phyloP scores from a whole-genome alignment of 108 stramenopile species.

The Stephanodiscus triporus region DNA sequence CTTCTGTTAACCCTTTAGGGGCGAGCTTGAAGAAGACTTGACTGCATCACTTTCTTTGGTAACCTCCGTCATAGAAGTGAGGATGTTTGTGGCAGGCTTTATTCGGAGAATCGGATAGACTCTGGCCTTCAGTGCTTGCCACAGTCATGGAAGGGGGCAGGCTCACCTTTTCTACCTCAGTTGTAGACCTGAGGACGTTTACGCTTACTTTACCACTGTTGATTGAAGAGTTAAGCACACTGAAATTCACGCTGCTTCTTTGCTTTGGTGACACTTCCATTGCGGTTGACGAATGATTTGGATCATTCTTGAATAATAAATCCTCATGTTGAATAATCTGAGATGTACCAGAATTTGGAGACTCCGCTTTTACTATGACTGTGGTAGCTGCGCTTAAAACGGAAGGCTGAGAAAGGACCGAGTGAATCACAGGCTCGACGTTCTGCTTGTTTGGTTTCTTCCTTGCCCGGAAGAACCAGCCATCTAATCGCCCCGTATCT shows the following conservation, averaged over 20 bases:
- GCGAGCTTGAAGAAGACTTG: not conserved
- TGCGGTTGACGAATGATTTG: not conserved
- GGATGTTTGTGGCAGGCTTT: not conserved
- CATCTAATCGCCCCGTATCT: conserved; percentile 29
- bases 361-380: not conserved
- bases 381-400: not conserved
- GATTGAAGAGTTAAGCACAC: not conserved
- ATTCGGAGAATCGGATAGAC: not conserved
- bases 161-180: conserved; percentile 2
- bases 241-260: not conserved
- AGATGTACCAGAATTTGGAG: not conserved
- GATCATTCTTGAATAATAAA: not conserved
- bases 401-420: not conserved
- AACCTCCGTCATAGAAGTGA: not conserved
- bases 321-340: not conserved
- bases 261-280: not conserved
- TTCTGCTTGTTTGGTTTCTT: conserved; percentile 22
- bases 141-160: conserved; percentile 10
- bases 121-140: conserved; percentile 2
- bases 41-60: not conserved
- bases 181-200: not conserved
- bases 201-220: not conserved
- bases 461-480: conserved; percentile 30
- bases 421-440: not conserved
- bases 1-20: conserved; percentile 24